Base-by-base conservation (phyloP, 768 basidiomycete genomes). In the Kwoniella sp. region DNA sequence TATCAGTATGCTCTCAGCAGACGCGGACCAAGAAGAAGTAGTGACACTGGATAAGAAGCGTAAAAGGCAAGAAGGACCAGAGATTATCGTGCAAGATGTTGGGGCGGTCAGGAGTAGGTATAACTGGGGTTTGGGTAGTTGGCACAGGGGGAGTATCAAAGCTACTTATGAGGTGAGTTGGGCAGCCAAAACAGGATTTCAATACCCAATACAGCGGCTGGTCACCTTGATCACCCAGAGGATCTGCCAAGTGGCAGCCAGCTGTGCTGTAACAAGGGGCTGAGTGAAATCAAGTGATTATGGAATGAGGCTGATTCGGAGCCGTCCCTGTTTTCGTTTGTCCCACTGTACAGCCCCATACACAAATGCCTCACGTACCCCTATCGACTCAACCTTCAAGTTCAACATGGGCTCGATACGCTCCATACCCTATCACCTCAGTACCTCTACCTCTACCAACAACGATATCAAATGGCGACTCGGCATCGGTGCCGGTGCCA, bases 291-390 rank as follows among this genome's bases (percentile, higher is more conserved):
- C n/a, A n/a, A n/a, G n/a, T n/a, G n/a, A n/a, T n/a, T n/a, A n/a
- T n/a, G n/a, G n/a, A n/a, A n/a, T n/a, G 17, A 9, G n/a, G 29
- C 47, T 26, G 15, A 36, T 52, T 4, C 24, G n/a, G 58, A 60
- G 6, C 22, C 10, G 19, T 26, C 13, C 19, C 19, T 25, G 27
- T 46, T 25, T 48, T 46, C 15, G 27, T 57, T 2, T 47, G 22
- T 19, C 13, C 6, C 17, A 24, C 25, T 4, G 9, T 15, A 9
- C 55, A 79, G 78, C 76, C 78, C 19, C 74, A 79, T 26, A 79
- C 78, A 3, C 73, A 79, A 29, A 69, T 71, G 51, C 76, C 77
- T 12, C 76, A 77, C 61, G 61, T 77, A n/a, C 73, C 73, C 7
- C 67, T 55, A 25, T 46, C 64, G 29, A 73, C 72, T 17, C 76